These are phyloP conservation scores for Paramecium bursaria DNA, from an alignment of 73 alveolate genomes.

Conservation along the genomic window DNA sequence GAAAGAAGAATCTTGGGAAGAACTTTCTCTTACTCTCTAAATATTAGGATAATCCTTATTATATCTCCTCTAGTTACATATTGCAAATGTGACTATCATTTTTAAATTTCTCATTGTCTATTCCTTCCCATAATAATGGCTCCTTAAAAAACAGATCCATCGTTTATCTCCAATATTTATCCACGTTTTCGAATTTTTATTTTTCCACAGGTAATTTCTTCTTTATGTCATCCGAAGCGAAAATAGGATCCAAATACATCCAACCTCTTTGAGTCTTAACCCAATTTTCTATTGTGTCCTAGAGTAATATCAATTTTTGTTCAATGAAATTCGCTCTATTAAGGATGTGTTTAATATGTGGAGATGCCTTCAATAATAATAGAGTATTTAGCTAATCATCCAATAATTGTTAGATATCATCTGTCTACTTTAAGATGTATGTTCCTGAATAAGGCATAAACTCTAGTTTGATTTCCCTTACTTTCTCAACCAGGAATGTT, in stretches of 20 bases:
- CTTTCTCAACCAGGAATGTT: conserved; percentile 77
- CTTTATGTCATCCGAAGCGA: conserved; percentile 98
- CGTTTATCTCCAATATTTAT: conserved; percentile 93
- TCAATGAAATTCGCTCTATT: conserved; percentile 88
- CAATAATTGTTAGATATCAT: conserved; percentile 79
- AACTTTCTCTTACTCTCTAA: conserved; percentile 96
- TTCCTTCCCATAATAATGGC: conserved; percentile 73
- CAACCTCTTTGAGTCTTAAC: conserved; percentile 93
- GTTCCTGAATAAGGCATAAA: conserved; percentile 78
- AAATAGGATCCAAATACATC: conserved; percentile 99
- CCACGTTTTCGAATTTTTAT: conserved; percentile 87
- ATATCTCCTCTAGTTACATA: conserved; percentile 90
- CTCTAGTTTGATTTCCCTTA: conserved; percentile 75
- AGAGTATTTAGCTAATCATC: conserved; percentile 85
- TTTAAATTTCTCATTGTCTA: conserved; percentile 77
- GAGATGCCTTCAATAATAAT: conserved; percentile 86
- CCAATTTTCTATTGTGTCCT: conserved; percentile 97
- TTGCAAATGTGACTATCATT: conserved; percentile 82
- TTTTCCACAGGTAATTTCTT: conserved; percentile 94
- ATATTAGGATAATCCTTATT: conserved; percentile 91
- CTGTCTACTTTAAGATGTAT: conserved; percentile 79
- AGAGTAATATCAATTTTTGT: conserved; percentile 83
- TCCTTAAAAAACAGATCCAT: conserved; percentile 82
- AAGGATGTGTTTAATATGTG: conserved; percentile 75
- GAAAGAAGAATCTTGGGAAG: conserved; percentile 99